Evolutionary conservation across 768 basidiomycete species (phyloP).

Genomic region (Russula vinacea): DNA sequence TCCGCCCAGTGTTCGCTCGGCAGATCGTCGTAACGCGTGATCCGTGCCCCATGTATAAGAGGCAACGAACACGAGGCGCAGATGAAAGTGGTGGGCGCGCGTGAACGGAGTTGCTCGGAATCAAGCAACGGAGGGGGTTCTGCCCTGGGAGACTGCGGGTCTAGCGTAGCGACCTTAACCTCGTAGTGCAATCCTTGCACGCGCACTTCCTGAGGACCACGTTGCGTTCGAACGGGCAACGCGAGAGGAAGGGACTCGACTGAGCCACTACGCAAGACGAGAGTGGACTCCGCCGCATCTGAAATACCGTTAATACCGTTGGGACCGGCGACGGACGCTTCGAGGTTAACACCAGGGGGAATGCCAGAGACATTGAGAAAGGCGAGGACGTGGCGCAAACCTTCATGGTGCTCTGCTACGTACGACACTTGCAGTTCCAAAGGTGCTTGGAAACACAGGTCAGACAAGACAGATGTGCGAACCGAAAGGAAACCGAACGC

Average conservation of each 20-base stretch:
- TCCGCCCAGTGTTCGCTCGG: conserved; percentile 98
- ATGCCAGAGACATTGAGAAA: conserved; percentile 60
- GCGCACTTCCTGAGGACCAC: conserved; percentile 60
- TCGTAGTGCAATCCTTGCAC: conserved; percentile 61
- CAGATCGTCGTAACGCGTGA: conserved; percentile 69
- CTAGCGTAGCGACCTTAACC: conserved; percentile 55
- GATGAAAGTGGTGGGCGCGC: conserved; percentile 61
- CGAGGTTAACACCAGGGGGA: conserved; percentile 50
- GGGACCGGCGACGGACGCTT: conserved; percentile 59
- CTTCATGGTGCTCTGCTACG: conserved; percentile 81
- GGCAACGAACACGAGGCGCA: conserved; percentile 80
- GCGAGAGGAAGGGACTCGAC: conserved; percentile 54
- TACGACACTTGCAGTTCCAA: conserved; percentile 44
- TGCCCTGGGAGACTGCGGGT: conserved; percentile 26
- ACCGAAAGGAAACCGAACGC: conserved; percentile 3
- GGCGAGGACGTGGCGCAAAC: conserved; percentile 72
- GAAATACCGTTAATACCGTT: conserved; percentile 35
- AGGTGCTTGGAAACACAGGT: conserved; percentile 5
- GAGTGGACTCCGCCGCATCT: conserved; percentile 30
- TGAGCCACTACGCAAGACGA: conserved; percentile 60
- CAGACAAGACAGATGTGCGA: neutral
- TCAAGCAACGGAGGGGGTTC: conserved; percentile 55
- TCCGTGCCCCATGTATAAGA: conserved; percentile 50
- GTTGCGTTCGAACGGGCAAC: conserved; percentile 53
- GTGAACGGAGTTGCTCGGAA: conserved; percentile 56